A percentile compares a stretch with the other conserved stretches of the same genome.
Conservation (phyloP, 202 grass and related monocot genomes). For the Miscanthus sacchariflorus region DNA sequence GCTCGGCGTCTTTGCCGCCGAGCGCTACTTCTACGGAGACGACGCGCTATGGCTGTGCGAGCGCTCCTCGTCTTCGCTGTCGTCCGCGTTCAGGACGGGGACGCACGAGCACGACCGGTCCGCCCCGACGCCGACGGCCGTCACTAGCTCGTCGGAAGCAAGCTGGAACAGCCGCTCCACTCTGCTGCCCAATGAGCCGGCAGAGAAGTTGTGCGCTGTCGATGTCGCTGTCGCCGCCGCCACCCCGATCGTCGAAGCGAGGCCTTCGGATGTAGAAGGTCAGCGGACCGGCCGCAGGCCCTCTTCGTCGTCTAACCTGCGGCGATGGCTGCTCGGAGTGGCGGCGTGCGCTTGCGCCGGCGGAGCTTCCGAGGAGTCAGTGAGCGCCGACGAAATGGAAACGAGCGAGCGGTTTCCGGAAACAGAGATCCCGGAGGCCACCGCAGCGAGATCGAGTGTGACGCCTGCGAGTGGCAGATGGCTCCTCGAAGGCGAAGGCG, state of each 20-base stretch:
- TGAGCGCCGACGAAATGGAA: slow-evolving; percentile 9
- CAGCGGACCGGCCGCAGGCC: neutral
- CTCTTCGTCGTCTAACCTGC: slow-evolving; percentile 25
- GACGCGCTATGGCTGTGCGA: slow-evolving; percentile 43
- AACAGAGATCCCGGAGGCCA: neutral
- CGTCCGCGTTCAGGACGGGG: slow-evolving; percentile 44
- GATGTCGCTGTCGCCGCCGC: neutral
- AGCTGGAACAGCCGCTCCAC: slow-evolving; percentile 59
- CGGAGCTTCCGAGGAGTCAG: neutral
- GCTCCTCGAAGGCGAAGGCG: neutral
- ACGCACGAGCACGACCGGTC: slow-evolving; percentile 28
- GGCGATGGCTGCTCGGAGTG: slow-evolving; percentile 44
- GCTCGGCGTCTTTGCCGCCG: slow-evolving; percentile 54
- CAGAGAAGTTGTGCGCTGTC: neutral
- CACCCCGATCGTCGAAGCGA: neutral
- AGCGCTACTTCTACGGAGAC: slow-evolving; percentile 66
- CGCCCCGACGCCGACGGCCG: slow-evolving; percentile 30
- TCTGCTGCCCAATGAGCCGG: slow-evolving; percentile 9
- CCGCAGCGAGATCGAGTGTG: neutral
- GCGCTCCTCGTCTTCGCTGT: slow-evolving; percentile 40
- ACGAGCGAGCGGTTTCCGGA: neutral
- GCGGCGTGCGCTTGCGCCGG: slow-evolving; percentile 34
- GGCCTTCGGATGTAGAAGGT: neutral
- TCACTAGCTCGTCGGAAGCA: slow-evolving; percentile 55
- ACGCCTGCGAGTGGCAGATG: slow-evolving; percentile 3